Base-by-base conservation (phyloP, 345 rosid species). In the Citrus maxima region DNA sequence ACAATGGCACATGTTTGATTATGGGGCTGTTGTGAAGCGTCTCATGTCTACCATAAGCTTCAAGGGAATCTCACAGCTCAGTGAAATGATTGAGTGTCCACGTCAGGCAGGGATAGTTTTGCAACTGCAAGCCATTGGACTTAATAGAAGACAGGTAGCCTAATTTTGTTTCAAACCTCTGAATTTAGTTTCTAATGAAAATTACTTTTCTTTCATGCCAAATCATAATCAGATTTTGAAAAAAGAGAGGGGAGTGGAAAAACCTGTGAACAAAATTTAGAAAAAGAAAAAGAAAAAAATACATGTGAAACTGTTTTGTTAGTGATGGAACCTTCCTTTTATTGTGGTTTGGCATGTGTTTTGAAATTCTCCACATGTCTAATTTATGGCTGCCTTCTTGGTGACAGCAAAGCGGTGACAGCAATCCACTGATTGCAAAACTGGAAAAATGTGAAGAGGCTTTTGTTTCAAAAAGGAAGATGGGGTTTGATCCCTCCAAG, bases 81-180 rank as follows among this genome's bases (percentile, higher is more conserved):
- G 72, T 22, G 60, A 14, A 40, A 8, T 22, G 1, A 55, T 16
- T 27, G 42, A 2, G 14, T 74, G 71, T 67, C 27, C 88, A 3
- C 76, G 67, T 24, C 24, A n/a, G 35, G 80, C 70, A 6, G 85
- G 86, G 30, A 74, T 85, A 46, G 55, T 24, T 32, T 78, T 73
- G 13, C 86, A 83, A 35, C 68, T 86, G 19, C 77, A 82, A 46
- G 86, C 88, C n/a, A 38, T 75, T 65, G 89, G 87, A 34, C 55
- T 82, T 14, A 2, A 27, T n/a, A 72, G 54, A n/a, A 70, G 46
- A n/a, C 82, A 73, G 86, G 88, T 84, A 82, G n/a, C 38, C 37
- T 10, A 62, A 73, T 59, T 73, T 54, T 35, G 12, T 63, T 61
- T 38, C 58, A 9, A 19, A 13, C 60, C 42, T 21, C 27, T 2